These are phyloP conservation scores for Emericellopsis atlantica DNA, from an alignment of 2,329 filamentous ascomycete species.

Conservation along the genomic window DNA sequence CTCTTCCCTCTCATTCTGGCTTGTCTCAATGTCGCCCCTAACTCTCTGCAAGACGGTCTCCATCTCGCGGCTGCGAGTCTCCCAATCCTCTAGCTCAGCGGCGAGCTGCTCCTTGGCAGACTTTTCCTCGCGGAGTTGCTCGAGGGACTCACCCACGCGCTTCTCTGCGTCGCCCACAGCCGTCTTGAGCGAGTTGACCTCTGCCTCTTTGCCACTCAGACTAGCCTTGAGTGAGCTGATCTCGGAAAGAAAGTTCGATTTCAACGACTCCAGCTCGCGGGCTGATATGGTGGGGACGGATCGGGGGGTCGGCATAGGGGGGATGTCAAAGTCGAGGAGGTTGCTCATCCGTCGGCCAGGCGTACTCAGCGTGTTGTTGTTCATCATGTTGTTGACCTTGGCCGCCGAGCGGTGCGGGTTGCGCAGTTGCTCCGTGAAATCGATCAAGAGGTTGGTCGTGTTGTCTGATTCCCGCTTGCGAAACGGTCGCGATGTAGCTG, in stretches of 20 bases:
- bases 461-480: slow-evolving; percentile 34
- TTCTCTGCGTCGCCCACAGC: slow-evolving; percentile 86
- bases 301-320: slow-evolving; percentile 83
- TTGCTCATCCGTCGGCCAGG: slow-evolving; percentile 48
- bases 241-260: slow-evolving; percentile 81
- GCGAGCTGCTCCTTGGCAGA: slow-evolving; percentile 57
- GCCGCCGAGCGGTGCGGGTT: slow-evolving; percentile 36
- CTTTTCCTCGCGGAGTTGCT: slow-evolving; percentile 69
- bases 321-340: slow-evolving; percentile 68
- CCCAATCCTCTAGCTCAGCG: slow-evolving; percentile 71
- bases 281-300: slow-evolving; percentile 86
- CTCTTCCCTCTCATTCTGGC: slow-evolving; percentile 71
- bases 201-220: slow-evolving; percentile 83
- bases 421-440: slow-evolving; percentile 69
- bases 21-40: slow-evolving; percentile 66
- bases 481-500: slow-evolving; percentile 7
- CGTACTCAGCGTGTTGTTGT: slow-evolving; percentile 20
- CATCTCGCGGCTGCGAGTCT: slow-evolving; percentile 75
- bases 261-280: slow-evolving; percentile 82
- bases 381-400: slow-evolving; percentile 8
- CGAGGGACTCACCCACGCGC: slow-evolving; percentile 74
- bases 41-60: slow-evolving; percentile 69
- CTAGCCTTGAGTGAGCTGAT: slow-evolving; percentile 91
- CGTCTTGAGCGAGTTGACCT: slow-evolving; percentile 75
- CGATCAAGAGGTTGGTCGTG: slow-evolving; percentile 69